Evolutionary conservation across 257 asterid genomes (phyloP).

Genomic region (Nicotiana tomentosiformis): DNA sequence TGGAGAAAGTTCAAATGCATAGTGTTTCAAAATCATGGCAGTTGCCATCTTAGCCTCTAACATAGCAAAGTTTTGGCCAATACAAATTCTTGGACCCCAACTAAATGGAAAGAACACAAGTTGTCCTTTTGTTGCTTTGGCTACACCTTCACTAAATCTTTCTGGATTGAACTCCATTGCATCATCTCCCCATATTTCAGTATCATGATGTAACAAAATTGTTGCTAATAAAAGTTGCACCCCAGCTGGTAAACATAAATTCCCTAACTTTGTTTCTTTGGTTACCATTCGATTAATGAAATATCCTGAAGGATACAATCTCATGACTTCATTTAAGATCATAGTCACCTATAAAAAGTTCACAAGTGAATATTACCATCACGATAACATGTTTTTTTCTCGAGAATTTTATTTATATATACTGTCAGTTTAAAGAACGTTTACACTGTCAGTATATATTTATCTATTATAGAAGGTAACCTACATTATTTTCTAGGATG

Average conservation of each 20-base stretch:
- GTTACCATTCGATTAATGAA: not conserved
- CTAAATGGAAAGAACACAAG: conserved; percentile 13
- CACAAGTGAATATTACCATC: not conserved
- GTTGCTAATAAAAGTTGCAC: conserved; percentile 1
- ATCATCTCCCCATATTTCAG: conserved; percentile 19
- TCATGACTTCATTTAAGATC: conserved; percentile 18
- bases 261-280: conserved; percentile 6
- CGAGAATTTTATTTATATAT: no score
- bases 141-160: conserved; percentile 19
- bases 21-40: not conserved
- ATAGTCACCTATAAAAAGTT: not conserved
- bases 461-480: no score
- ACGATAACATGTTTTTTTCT: not conserved
- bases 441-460: no score
- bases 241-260: not conserved
- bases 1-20: conserved; percentile 16
- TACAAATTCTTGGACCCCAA: conserved; percentile 20
- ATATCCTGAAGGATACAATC: conserved; percentile 16
- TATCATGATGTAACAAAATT: conserved; percentile 18
- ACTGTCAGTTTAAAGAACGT: no score
- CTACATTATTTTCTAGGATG: no score
- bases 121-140: conserved; percentile 21
- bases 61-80: conserved; percentile 17
- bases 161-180: conserved; percentile 25
- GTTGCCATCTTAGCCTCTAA: conserved; percentile 16